phyloP scores from a whole-genome alignment of 2,329 filamentous ascomycete species.

The Verticillium albo-atrum region DNA sequence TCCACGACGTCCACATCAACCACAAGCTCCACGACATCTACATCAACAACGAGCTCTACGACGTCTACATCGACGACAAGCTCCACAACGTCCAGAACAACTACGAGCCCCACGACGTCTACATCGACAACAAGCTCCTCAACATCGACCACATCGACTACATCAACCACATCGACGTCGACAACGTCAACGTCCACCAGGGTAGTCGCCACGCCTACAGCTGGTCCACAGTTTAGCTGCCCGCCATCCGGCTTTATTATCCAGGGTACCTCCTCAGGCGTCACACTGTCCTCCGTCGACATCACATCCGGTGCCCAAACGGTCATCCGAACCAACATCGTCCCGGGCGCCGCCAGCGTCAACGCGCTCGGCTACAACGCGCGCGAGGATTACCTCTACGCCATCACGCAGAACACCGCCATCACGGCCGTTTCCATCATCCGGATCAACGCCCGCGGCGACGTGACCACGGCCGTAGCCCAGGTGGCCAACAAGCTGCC shows the following conservation, averaged over 20 bases:
- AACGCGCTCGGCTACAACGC: conserved; percentile 19
- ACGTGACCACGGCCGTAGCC: conserved; percentile 4
- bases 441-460: conserved; percentile 14
- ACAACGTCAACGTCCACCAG: neutral
- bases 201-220: neutral
- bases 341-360: conserved; percentile 11
- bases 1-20: neutral
- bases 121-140: neutral
- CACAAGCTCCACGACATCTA: neutral
- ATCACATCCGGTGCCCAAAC: conserved; percentile 4
- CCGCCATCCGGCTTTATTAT: conserved; percentile 11
- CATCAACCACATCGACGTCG: neutral
- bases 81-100: neutral
- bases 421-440: conserved; percentile 7
- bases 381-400: conserved; percentile 18
- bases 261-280: neutral
- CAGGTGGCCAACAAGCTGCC: conserved; percentile 1
- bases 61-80: neutral
- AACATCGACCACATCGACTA: neutral
- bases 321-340: neutral
- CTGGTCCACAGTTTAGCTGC: conserved; percentile 4
- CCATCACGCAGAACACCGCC: neutral
- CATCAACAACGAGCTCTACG: neutral
- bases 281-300: conserved; percentile 11
- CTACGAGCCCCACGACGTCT: neutral